Evolutionary conservation across 2,329 filamentous ascomycete genomes (phyloP).

Genomic region (Colletotrichum phormii): DNA sequence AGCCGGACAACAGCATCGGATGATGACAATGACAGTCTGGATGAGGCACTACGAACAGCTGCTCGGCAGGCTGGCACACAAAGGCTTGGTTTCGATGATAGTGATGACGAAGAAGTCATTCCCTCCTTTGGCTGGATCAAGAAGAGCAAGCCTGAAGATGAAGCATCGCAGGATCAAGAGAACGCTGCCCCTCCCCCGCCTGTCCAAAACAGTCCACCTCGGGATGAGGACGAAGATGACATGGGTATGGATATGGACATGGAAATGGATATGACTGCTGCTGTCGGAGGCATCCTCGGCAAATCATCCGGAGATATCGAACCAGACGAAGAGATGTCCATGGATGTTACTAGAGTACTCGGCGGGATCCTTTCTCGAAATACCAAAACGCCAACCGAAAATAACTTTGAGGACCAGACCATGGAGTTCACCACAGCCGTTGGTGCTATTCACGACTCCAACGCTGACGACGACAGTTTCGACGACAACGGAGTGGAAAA

Average conservation of each 20-base stretch:
- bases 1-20: slow-evolving; percentile 64
- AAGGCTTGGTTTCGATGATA: slow-evolving; percentile 63
- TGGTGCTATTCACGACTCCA: slow-evolving; percentile 70
- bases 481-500: slow-evolving; percentile 56
- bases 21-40: slow-evolving; percentile 75
- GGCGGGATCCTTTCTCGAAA: slow-evolving; percentile 77
- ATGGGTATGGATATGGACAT: slow-evolving; percentile 62
- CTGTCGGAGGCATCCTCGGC: slow-evolving; percentile 64
- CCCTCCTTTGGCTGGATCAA: slow-evolving; percentile 82
- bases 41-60: slow-evolving; percentile 82
- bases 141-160: slow-evolving; percentile 54
- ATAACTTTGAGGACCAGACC: slow-evolving; percentile 67
- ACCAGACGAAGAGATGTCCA: slow-evolving; percentile 80
- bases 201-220: not conserved
- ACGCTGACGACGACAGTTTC: slow-evolving; percentile 42
- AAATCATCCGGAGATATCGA: slow-evolving; percentile 53
- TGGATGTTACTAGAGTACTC: slow-evolving; percentile 90
- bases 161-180: slow-evolving; percentile 57
- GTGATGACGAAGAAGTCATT: slow-evolving; percentile 73
- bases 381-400: slow-evolving; percentile 15
- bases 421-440: slow-evolving; percentile 90
- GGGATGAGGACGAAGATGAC: slow-evolving; percentile 43
- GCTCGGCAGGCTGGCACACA: slow-evolving; percentile 81
- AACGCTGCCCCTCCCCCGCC: slow-evolving; percentile 47
- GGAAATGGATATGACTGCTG: slow-evolving; percentile 68